phyloP scores from a whole-genome alignment of 2,329 filamentous ascomycete species.

The Fusarium sp. region DNA sequence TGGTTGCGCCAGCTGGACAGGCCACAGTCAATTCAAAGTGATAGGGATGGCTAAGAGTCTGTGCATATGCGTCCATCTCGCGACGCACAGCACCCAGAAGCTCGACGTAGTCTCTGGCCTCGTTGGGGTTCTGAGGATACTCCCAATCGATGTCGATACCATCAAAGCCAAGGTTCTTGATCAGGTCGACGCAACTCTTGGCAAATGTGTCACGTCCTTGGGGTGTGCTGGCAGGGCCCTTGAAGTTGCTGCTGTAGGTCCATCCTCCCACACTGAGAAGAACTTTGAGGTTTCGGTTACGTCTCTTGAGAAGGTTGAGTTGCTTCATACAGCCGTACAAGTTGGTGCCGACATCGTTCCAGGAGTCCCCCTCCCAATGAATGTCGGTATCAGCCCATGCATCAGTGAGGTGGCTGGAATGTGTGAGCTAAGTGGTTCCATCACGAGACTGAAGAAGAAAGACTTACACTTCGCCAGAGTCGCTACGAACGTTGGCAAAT shows the following conservation, averaged over 20 bases:
- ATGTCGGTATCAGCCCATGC: constrained; percentile 78
- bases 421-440: constrained; percentile 6
- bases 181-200: constrained; percentile 74
- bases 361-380: constrained; percentile 74
- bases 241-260: constrained; percentile 90
- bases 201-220: constrained; percentile 79
- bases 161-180: constrained; percentile 84
- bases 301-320: constrained; percentile 83
- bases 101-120: constrained; percentile 69
- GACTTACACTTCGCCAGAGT: constrained; percentile 79
- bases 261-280: constrained; percentile 91
- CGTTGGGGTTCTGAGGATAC: constrained; percentile 65
- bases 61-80: constrained; percentile 68
- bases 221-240: constrained; percentile 75
- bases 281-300: constrained; percentile 85
- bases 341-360: constrained; percentile 80
- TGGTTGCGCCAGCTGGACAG: constrained; percentile 69
- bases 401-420: constrained; percentile 66
- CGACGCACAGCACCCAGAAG: constrained; percentile 66
- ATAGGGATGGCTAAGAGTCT: constrained; percentile 54
- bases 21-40: constrained; percentile 75
- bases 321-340: constrained; percentile 92
- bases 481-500: constrained; percentile 86
- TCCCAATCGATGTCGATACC: constrained; percentile 78
- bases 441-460: background rate